Evolutionary conservation across 306 rosid genomes (phyloP), one percentile per base, ranked within the genome.

Genomic region (Oxytropis ochrocephala): DNA sequence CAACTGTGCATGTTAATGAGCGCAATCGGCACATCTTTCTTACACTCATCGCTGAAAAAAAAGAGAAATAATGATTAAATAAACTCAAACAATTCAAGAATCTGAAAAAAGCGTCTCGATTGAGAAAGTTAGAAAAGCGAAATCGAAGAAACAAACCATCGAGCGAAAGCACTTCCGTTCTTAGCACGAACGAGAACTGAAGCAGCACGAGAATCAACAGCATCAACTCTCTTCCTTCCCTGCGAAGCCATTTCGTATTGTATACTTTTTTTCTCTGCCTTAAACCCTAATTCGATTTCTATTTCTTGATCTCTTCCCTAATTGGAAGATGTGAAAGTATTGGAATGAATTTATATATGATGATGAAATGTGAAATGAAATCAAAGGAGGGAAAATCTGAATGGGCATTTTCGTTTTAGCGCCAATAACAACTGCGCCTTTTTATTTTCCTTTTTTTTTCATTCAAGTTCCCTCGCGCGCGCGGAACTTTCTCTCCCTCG

Each of bases 151-250:
- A 44, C 18, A 19, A 39, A 90, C 98, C 98, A 91, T 64, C 84
- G 78, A n/a, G 96, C 87, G 36, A 94, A 94, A 47, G 95, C 99
- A 3, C 96, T 94, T 79, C 96, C 96, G 41, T 89, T 95, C 56
- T 77, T 94, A 70, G 56, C 96, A 2, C 96, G 90, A 46, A 91
- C 83, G 3, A 87, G 92, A 29, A 83, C 80, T 14, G 80, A 38
- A 4, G 76, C 1, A 13, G 83, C 11, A 4, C 57, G 54, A 42
- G 81, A 73, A 33, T 86, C 92, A 7, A 79, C 81, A 0, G 96
- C 96, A 16, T 87, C 96, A 8, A 94, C 91, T 42, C 96, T 82
- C 89, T 85, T 91, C 70, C 87, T 76, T 0, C 83, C 80, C 29
- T 89, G 85, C 0, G 86, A 63, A 0, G 81, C 51, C 81, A 78